Conservation (phyloP, 208 protist species). For the Herpetomonas tarakana region DNA sequence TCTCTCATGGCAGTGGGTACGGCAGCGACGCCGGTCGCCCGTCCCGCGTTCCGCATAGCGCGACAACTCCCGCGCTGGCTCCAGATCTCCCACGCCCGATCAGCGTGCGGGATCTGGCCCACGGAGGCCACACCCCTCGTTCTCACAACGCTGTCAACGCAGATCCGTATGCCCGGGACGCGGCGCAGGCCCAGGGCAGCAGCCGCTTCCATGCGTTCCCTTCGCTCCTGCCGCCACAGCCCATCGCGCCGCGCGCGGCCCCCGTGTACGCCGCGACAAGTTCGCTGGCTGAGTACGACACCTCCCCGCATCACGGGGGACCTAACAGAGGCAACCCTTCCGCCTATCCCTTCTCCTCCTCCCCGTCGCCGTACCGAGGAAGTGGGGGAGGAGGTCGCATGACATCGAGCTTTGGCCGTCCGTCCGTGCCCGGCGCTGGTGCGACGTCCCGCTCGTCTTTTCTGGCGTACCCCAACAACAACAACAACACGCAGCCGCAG, state of each 20-base stretch:
- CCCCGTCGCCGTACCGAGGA: too few relatives aligned
- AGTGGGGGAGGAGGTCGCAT: too few relatives aligned
- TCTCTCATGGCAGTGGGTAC: neutral
- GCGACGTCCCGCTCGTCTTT: too few relatives aligned
- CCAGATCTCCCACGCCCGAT: conserved; percentile 38
- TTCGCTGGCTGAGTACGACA: conserved; percentile 1
- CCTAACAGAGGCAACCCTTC: conserved; percentile 2
- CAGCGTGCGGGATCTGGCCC: conserved; percentile 41
- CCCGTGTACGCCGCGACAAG: conserved; percentile 32
- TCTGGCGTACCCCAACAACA: too few relatives aligned
- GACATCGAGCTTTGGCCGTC: too few relatives aligned
- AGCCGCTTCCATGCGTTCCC: neutral
- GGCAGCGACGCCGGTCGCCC: neutral
- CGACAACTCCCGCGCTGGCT: conserved; percentile 3
- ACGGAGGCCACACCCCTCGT: conserved; percentile 5
- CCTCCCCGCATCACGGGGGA: neutral
- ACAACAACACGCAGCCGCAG: too few relatives aligned
- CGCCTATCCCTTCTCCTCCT: too few relatives aligned
- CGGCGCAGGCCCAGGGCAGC: too few relatives aligned
- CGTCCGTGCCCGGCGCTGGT: too few relatives aligned
- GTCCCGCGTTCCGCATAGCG: neutral
- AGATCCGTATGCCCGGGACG: too few relatives aligned
- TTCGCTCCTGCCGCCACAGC: neutral
- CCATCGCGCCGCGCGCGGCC: conserved; percentile 3
- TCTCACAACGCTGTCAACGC: too few relatives aligned